Percentiles rank a stretch among this genome's conserved stretches.
Evolutionary conservation across 108 stramenopile species (phyloP).

Genomic region (Nitzschia sp.): DNA sequence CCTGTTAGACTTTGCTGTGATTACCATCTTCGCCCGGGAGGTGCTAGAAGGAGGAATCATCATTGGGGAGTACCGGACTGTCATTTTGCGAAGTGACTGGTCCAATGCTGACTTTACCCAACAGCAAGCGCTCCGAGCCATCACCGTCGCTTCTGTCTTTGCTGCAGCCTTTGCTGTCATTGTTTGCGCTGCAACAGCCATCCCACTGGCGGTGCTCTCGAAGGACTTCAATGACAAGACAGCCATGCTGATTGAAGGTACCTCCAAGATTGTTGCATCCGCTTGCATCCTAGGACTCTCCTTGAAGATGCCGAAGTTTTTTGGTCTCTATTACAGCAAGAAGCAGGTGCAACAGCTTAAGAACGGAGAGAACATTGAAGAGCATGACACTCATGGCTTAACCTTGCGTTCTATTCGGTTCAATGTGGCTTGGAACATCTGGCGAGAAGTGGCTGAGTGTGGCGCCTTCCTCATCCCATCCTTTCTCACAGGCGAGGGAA

Average conservation of each 20-base stretch:
- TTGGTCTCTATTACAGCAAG: conserved; percentile 64
- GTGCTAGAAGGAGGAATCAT: conserved; percentile 73
- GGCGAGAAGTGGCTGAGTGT: conserved; percentile 81
- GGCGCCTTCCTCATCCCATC: conserved; percentile 83
- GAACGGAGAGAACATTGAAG: conserved; percentile 22
- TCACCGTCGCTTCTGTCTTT: conserved; percentile 57
- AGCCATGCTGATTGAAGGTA: conserved; percentile 70
- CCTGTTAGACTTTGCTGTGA: conserved; percentile 48
- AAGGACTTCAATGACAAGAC: conserved; percentile 45
- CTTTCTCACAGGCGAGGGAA: conserved; percentile 61
- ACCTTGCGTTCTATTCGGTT: conserved; percentile 68
- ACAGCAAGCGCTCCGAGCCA: conserved; percentile 51
- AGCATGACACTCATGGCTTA: conserved; percentile 45
- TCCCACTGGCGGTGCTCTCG: conserved; percentile 66
- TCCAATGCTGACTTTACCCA: conserved; percentile 39
- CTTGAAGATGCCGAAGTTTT: conserved; percentile 75
- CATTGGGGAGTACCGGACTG: conserved; percentile 75
- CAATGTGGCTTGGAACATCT: conserved; percentile 87
- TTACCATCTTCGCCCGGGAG: conserved; percentile 80
- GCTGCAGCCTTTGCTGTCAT: conserved; percentile 60
- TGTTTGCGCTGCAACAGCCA: conserved; percentile 47
- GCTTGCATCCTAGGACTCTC: conserved; percentile 69
- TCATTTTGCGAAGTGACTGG: conserved; percentile 48
- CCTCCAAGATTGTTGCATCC: conserved; percentile 74
- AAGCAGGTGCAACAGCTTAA: conserved; percentile 24